A percentile compares a stretch with the other conserved stretches of the same genome.
These are phyloP conservation scores for Fomitopsis betulina DNA, from an alignment of 1,284 basidiomycete genomes.

Conservation along the genomic window DNA sequence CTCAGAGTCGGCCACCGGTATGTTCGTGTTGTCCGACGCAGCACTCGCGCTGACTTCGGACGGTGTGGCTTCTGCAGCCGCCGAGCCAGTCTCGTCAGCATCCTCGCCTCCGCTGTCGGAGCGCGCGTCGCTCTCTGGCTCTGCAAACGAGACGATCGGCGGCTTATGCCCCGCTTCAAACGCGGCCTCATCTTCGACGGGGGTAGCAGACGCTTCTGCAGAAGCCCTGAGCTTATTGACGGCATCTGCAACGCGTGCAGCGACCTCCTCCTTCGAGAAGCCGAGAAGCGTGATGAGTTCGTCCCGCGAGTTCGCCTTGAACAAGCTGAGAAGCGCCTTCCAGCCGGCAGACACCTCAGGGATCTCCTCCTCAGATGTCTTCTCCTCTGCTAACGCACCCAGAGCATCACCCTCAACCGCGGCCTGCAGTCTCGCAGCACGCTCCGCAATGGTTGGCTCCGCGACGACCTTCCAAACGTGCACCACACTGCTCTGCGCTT, in stretches of 20 bases:
- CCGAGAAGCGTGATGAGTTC: conserved; percentile 91
- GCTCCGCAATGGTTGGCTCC: conserved; percentile 73
- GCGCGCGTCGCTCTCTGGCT: conserved; percentile 48
- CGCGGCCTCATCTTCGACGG: conserved; percentile 31
- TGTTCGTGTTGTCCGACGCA: conserved; percentile 62
- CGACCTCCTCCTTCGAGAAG: conserved; percentile 88
- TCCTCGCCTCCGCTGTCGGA: conserved; percentile 30
- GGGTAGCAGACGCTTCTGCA: conserved; percentile 23
- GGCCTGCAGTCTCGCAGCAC: conserved; percentile 68
- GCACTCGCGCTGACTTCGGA: conserved; percentile 68
- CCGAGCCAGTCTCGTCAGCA: conserved; percentile 41
- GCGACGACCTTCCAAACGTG: conserved; percentile 78
- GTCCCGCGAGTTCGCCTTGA: conserved; percentile 85
- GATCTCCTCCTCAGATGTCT: conserved; percentile 33
- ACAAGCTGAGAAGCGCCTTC: conserved; percentile 88
- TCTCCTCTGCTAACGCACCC: conserved; percentile 63
- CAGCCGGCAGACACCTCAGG: conserved; percentile 60
- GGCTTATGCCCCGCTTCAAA: conserved; percentile 38
- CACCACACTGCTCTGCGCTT: conserved; percentile 74
- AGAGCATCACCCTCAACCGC: conserved; percentile 65
- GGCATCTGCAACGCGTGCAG: conserved; percentile 76
- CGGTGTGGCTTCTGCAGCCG: conserved; percentile 50
- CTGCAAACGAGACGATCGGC: conserved; percentile 75
- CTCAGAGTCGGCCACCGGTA: conserved; percentile 63
- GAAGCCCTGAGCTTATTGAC: conserved; percentile 66